Evolutionary conservation across 2,329 filamentous ascomycete genomes (phyloP), one percentile per base, ranked within the genome.

Genomic region (Xylaria sp.): DNA sequence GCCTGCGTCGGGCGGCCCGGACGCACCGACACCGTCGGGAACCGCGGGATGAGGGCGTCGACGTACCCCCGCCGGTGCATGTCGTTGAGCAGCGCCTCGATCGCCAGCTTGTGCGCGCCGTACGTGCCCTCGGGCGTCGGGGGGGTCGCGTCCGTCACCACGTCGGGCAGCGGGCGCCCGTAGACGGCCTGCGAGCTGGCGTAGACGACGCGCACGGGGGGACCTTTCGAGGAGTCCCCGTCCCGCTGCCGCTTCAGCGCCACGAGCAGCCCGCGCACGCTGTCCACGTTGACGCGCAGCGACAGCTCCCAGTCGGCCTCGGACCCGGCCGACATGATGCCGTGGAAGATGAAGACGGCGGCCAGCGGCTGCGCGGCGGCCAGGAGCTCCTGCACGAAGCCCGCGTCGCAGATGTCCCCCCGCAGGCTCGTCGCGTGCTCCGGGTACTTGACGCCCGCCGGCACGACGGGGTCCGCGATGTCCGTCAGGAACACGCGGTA

Each of bases 301-400:
- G 82, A 83, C 1, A 85, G 73, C 46, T 83, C 80, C 58, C 82
- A 83, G 69, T 86, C 78, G 39, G 81, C 80, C 69, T 87, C 84
- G 16, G 83, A 81, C 5, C 83, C 83, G 11, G 80, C 79, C 0
- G 84, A 87, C 85, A 88, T 87, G 74, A 87, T 85, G 57, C 85
- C 85, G 69, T 88, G 85, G 67, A 88, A 82, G 62, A 85, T 74
- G 71, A 84, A 87, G 53, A 81, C 75, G 43, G 80, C 79, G 54
- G 78, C 74, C 2, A 84, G 71, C 1, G 78, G 76, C 21, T 72
- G 70, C 17, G 77, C 74, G 3, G 73, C 72, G 1, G 68, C 66
- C 13, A 83, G 74, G 1, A 86, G 75, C 13, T 57, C 38, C 39
- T 62, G 40, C 8, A 76, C 56, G 58, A 73, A 74, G 56, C 55